Evolutionary conservation across 345 rosid genomes (phyloP).

Genomic region (Erucastrum elatum): DNA sequence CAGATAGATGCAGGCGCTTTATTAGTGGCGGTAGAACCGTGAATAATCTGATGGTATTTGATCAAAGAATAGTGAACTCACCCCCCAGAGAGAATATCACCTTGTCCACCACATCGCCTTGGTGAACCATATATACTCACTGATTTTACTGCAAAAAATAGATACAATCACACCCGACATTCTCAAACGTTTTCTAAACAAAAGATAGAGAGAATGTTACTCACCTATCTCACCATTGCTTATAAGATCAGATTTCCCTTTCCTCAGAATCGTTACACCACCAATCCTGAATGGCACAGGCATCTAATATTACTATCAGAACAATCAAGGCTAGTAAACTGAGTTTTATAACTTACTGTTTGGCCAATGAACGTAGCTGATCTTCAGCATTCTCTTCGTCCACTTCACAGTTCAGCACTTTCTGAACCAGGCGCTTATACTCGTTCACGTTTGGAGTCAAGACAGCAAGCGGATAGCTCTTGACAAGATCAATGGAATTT

Average conservation of each 20-base stretch:
- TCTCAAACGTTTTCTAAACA: neutral
- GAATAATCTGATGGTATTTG: neutral
- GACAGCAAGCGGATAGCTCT: slow-evolving; percentile 73
- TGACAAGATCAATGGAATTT: slow-evolving; percentile 63
- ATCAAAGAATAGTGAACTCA: slow-evolving; percentile 29
- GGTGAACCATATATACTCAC: slow-evolving; percentile 83
- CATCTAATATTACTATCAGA: neutral
- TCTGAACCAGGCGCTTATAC: slow-evolving; percentile 85
- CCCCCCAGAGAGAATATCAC: slow-evolving; percentile 97
- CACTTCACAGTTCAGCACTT: slow-evolving; percentile 69
- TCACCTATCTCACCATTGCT: slow-evolving; percentile 79
- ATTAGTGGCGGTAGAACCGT: slow-evolving; percentile 12
- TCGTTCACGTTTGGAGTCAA: slow-evolving; percentile 90
- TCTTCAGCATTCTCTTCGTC: slow-evolving; percentile 56
- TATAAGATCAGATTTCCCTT: slow-evolving; percentile 84
- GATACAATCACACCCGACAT: neutral
- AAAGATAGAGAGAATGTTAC: neutral
- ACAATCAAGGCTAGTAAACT: neutral
- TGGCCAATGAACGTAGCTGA: slow-evolving; percentile 67
- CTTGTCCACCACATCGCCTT: slow-evolving; percentile 96
- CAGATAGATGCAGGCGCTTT: slow-evolving; percentile 5
- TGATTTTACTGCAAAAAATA: slow-evolving; percentile 60
- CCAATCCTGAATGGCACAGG: slow-evolving; percentile 63
- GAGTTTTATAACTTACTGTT: slow-evolving; percentile 46
- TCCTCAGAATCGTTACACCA: slow-evolving; percentile 76